Evolutionary conservation across 164 flowering plant species (phyloP).

Genomic region (Warburgia ugandensis): DNA sequence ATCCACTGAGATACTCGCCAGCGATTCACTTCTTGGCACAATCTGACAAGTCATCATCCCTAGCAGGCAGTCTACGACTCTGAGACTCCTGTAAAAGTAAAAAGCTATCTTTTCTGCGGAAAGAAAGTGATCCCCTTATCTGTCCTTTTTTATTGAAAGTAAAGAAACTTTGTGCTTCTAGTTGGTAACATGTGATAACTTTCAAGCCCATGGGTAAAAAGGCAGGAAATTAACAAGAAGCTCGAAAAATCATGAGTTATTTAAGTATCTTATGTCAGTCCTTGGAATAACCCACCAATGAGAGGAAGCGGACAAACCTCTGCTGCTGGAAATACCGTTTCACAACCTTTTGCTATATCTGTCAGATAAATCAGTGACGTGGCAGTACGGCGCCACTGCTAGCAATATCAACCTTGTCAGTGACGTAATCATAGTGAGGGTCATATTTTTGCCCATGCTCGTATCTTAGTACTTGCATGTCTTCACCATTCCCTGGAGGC

Average conservation of each 20-base stretch:
- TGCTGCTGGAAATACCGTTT: constrained; percentile 87
- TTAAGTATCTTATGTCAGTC: neutral
- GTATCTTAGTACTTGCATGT: constrained; percentile 82
- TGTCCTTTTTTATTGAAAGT: neutral
- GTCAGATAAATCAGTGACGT: constrained; percentile 93
- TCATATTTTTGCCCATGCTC: constrained; percentile 93
- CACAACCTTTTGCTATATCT: constrained; percentile 88
- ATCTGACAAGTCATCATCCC: constrained; percentile 57
- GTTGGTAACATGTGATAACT: neutral
- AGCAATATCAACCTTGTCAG: constrained; percentile 78
- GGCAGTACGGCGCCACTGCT: constrained; percentile 87
- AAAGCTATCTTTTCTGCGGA: too few relatives aligned
- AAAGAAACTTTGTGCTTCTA: neutral
- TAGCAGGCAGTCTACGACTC: constrained; percentile 33
- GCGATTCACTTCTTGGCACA: constrained; percentile 86
- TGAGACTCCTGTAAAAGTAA: constrained; percentile 35
- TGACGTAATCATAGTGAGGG: constrained; percentile 85
- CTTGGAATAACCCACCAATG: too few relatives aligned
- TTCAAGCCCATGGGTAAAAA: too few relatives aligned
- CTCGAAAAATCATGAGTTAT: neutral
- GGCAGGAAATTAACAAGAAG: neutral
- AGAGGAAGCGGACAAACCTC: constrained; percentile 53
- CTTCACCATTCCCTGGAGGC: constrained; percentile 86
- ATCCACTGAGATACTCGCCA: constrained; percentile 29
- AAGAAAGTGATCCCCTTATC: too few relatives aligned